Percentiles rank a stretch among this genome's conserved stretches.
Conservation (phyloP, 2,329 filamentous ascomycete genomes). For the Corinectria fuckeliana region DNA sequence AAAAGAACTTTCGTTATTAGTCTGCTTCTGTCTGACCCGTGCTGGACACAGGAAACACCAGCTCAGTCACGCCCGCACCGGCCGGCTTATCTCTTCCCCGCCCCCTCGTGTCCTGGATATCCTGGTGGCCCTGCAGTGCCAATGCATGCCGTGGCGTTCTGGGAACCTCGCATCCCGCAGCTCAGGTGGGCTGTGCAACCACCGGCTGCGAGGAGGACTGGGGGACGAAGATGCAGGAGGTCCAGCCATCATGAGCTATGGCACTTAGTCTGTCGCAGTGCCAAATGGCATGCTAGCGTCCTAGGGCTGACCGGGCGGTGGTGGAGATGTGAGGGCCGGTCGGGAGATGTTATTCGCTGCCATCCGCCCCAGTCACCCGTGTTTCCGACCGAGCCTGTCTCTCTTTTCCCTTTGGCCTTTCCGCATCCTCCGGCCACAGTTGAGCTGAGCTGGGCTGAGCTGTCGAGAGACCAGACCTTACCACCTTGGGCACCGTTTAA, state of each 20-base stretch:
- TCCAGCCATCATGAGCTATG: slow-evolving; percentile 23
- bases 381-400: neutral
- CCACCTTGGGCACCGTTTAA: slow-evolving; percentile 10
- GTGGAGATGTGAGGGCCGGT: slow-evolving; percentile 11
- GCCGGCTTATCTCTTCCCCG: slow-evolving; percentile 22
- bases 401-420: neutral
- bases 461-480: neutral
- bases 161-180: slow-evolving; percentile 10
- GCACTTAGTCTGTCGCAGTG: neutral
- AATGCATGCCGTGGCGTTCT: slow-evolving; percentile 4
- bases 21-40: slow-evolving; percentile 15
- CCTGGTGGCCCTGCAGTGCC: neutral
- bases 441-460: slow-evolving; percentile 1
- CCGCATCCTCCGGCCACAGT: neutral
- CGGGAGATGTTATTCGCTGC: neutral
- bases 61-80: slow-evolving; percentile 19
- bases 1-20: slow-evolving; percentile 18
- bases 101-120: slow-evolving; percentile 5
- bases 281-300: slow-evolving; percentile 23
- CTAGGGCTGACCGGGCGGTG: slow-evolving; percentile 36
- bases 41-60: slow-evolving; percentile 17
- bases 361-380: slow-evolving; percentile 9
- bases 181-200: slow-evolving; percentile 29
- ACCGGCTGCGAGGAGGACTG: neutral
- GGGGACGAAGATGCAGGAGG: slow-evolving; percentile 6